phyloP scores from a whole-genome alignment of 2,329 filamentous ascomycete genomes.

The Ilyonectria destructans region DNA sequence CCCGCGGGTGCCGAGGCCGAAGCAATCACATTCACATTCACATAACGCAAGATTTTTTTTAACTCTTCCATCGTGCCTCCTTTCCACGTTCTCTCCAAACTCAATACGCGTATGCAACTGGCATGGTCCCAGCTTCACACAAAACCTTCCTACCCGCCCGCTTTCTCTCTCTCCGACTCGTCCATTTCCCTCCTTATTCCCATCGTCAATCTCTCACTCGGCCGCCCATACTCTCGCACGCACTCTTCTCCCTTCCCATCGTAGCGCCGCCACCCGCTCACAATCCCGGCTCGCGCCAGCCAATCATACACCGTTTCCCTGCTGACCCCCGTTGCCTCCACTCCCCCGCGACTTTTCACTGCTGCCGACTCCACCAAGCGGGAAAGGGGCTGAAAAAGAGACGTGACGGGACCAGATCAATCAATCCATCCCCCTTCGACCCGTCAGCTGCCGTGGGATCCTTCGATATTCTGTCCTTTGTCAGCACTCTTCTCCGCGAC shows the following conservation, averaged over 20 bases:
- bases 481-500: slow-evolving; percentile 6
- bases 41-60: neutral
- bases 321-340: slow-evolving; percentile 19
- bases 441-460: slow-evolving; percentile 18
- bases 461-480: neutral
- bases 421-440: slow-evolving; percentile 15
- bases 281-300: slow-evolving; percentile 7
- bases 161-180: too few relatives aligned
- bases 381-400: slow-evolving; percentile 25
- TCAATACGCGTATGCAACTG: neutral
- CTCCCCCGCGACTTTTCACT: slow-evolving; percentile 21
- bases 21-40: too few relatives aligned
- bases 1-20: slow-evolving; percentile 13
- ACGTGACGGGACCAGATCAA: slow-evolving; percentile 5
- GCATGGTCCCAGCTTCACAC: too few relatives aligned
- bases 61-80: too few relatives aligned
- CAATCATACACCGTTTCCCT: slow-evolving; percentile 25
- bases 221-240: neutral
- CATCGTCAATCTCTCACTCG: slow-evolving; percentile 12
- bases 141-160: too few relatives aligned
- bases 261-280: slow-evolving; percentile 18
- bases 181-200: too few relatives aligned
- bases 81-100: neutral
- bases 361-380: slow-evolving; percentile 8
- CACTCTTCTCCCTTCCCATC: slow-evolving; percentile 6